These are phyloP conservation scores for Hypericum perforatum DNA, from an alignment of 345 rosid genomes.

Conservation along the genomic window DNA sequence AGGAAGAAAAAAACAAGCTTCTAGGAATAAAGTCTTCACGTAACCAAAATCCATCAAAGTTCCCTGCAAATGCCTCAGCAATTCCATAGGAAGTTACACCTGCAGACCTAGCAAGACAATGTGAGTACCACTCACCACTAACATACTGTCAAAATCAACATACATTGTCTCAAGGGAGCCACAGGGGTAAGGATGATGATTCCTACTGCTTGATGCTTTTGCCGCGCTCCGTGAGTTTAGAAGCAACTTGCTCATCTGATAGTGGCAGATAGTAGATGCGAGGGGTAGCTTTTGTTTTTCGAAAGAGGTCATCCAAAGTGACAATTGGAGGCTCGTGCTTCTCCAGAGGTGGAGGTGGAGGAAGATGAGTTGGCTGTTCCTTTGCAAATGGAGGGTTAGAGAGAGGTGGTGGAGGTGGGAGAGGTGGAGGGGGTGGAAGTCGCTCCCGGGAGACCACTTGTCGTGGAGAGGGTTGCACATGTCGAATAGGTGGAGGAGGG, in stretches of 20 bases:
- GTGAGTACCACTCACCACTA: constrained; percentile 30
- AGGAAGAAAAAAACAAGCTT: too few species aligned
- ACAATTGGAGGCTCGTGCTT: constrained; percentile 77
- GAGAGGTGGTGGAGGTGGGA: constrained; percentile 55
- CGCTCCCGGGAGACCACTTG: constrained; percentile 47
- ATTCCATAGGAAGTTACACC: constrained; percentile 25
- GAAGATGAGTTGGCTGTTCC: constrained; percentile 52
- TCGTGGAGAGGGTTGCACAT: constrained; percentile 45
- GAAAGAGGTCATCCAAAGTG: constrained; percentile 86
- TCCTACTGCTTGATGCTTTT: constrained; percentile 34
- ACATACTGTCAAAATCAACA: constrained; percentile 14
- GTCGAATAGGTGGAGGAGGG: constrained; percentile 17
- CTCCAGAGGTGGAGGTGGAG: constrained; percentile 55
- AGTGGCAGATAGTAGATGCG: constrained; percentile 88
- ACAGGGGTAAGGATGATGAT: constrained; percentile 10
- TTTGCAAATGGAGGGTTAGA: constrained; percentile 33
- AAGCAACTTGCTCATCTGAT: constrained; percentile 80
- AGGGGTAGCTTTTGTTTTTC: constrained; percentile 87
- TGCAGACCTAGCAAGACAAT: constrained; percentile 37
- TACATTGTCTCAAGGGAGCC: constrained; percentile 13
- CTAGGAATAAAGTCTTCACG: too few species aligned
- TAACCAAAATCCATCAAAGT: too few species aligned
- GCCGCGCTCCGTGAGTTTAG: constrained; percentile 42
- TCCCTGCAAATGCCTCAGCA: too few species aligned
- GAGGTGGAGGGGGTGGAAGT: constrained; percentile 43